phyloP scores from a whole-genome alignment of 805 yeast genomes.

The Saccharomycopsis capsularis region DNA sequence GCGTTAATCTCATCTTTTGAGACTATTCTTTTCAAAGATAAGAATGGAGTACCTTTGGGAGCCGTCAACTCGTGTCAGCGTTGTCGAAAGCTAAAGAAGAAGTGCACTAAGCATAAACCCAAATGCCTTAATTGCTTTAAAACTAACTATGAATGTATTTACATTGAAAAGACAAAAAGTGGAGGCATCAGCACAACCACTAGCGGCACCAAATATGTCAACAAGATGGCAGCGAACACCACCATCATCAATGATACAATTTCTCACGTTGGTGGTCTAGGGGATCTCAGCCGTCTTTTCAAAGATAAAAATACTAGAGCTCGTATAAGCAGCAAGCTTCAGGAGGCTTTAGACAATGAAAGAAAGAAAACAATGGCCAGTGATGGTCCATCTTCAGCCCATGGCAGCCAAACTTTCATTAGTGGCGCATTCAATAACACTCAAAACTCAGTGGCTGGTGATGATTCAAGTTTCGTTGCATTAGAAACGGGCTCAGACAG shows the following conservation, averaged over 20 bases:
- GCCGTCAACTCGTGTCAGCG: constrained; percentile 26
- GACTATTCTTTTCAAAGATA: constrained; percentile 9
- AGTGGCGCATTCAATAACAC: too few relatives aligned
- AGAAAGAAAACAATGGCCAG: not conserved
- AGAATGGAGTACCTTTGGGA: constrained; percentile 9
- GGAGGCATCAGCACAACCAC: constrained; percentile 14
- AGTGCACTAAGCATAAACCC: constrained; percentile 46
- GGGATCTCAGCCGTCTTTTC: constrained; percentile 7
- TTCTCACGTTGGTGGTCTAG: constrained; percentile 12
- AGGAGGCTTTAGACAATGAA: not conserved
- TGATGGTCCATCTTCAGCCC: not conserved
- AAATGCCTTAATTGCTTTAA: constrained; percentile 43
- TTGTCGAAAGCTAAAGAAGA: constrained; percentile 34
- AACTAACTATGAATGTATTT: constrained; percentile 31
- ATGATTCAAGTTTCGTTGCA: too few relatives aligned
- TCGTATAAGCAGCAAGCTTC: constrained; percentile 3
- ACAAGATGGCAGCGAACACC: constrained; percentile 9
- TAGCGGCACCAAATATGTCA: constrained; percentile 14
- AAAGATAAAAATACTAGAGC: constrained; percentile 7
- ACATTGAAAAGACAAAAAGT: constrained; percentile 23
- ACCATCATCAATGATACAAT: constrained; percentile 13
- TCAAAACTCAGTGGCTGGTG: too few relatives aligned
- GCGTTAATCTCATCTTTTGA: constrained; percentile 14
- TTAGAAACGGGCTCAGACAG: too few relatives aligned
- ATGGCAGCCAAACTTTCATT: not conserved